phyloP scores from a whole-genome alignment of 345 rosid species.

The Turnera subulata region DNA sequence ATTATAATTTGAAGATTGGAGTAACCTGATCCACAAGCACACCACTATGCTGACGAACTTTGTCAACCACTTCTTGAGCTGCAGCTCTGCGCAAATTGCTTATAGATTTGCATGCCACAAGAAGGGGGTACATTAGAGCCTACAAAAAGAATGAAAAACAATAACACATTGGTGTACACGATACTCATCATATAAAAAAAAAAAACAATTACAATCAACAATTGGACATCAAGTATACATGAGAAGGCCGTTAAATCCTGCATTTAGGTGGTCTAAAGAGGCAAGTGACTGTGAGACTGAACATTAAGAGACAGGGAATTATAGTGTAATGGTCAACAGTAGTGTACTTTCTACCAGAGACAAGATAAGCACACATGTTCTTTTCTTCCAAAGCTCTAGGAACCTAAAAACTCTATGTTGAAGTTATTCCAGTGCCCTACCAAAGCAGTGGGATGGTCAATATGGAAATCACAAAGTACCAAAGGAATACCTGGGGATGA shows the following conservation, averaged over 20 bases:
- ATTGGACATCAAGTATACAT: too few relatives aligned
- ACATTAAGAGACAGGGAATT: too few relatives aligned
- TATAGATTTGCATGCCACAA: conserved; percentile 96
- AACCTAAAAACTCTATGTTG: neutral
- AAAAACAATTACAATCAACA: too few relatives aligned
- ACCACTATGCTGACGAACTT: conserved; percentile 96
- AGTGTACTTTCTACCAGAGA: too few relatives aligned
- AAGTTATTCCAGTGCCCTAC: neutral
- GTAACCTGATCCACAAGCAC: conserved; percentile 87
- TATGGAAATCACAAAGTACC: conserved; percentile 3
- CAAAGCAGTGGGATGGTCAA: neutral
- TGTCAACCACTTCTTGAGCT: conserved; percentile 95
- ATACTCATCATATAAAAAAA: too few relatives aligned
- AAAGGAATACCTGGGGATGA: conserved; percentile 87
- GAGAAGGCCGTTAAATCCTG: too few relatives aligned
- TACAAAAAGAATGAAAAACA: conserved; percentile 26
- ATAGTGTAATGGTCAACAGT: too few relatives aligned
- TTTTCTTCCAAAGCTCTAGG: neutral
- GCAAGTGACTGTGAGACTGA: too few relatives aligned
- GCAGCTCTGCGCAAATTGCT: conserved; percentile 93
- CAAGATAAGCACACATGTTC: too few relatives aligned
- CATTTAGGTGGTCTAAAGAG: too few relatives aligned
- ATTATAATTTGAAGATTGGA: conserved; percentile 9
- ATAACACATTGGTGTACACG: too few relatives aligned
- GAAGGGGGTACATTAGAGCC: conserved; percentile 99